phyloP scores from a whole-genome alignment of 306 rosid genomes.

The Acacia melanoxylon region DNA sequence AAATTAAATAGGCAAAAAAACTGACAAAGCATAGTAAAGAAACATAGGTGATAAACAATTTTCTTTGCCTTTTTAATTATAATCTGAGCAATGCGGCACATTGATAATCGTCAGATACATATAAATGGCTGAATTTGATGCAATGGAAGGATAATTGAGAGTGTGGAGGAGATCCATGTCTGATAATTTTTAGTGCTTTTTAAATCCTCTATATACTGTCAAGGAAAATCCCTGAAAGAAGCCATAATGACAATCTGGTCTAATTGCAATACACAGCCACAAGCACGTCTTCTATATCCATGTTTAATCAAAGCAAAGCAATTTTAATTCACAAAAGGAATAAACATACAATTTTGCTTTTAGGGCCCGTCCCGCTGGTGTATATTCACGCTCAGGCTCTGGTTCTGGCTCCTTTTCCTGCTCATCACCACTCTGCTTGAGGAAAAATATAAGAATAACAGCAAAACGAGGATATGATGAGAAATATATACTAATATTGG shows the following conservation, averaged over 20 bases:
- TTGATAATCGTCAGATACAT: neutral
- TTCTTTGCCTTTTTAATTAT: neutral
- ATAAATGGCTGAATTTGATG: neutral
- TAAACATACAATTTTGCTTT: slow-evolving; percentile 79
- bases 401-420: slow-evolving; percentile 82
- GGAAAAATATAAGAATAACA: slow-evolving; percentile 33
- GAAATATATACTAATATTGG: neutral
- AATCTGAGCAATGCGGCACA: neutral
- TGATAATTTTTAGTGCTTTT: neutral
- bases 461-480: neutral
- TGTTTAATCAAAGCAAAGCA: slow-evolving; percentile 23
- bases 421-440: slow-evolving; percentile 80
- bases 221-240: slow-evolving; percentile 25
- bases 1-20: neutral
- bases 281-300: neutral
- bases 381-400: slow-evolving; percentile 91
- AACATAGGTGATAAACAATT: neutral
- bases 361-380: slow-evolving; percentile 96
- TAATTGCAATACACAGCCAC: neutral
- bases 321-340: slow-evolving; percentile 9
- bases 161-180: neutral
- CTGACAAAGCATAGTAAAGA: neutral
- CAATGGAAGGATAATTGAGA: neutral
- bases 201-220: neutral
- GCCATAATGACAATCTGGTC: neutral